Percentiles rank a stretch among this genome's conserved stretches.
Conservation (phyloP, 345 rosid species). For the Syzygium grande region DNA sequence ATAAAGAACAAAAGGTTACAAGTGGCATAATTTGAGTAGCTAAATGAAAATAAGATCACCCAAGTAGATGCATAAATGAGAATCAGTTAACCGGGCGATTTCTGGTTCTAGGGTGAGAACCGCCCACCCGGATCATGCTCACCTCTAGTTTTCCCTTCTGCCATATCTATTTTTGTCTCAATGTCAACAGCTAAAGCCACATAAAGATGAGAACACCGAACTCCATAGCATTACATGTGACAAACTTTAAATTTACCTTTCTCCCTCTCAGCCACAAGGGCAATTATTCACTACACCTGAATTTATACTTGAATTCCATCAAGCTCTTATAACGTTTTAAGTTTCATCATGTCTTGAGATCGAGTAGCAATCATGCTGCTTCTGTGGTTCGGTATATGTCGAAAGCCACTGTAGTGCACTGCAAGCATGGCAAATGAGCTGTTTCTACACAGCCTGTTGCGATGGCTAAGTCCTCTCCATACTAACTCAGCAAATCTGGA, state of each 20-base stretch:
- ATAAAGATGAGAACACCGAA: not conserved
- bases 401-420: not conserved
- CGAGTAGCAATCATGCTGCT: not conserved
- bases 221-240: not conserved
- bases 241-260: not conserved
- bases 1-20: too few relatives aligned
- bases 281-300: not conserved
- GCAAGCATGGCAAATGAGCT: not conserved
- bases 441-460: not conserved
- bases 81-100: too few relatives aligned
- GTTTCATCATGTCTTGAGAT: not conserved
- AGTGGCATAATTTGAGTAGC: too few relatives aligned
- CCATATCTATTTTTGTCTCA: too few relatives aligned
- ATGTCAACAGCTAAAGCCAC: not conserved
- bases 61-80: too few relatives aligned
- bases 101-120: too few relatives aligned
- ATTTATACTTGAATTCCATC: not conserved
- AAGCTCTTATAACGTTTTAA: not conserved
- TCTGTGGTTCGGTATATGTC: not conserved
- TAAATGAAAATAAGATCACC: too few relatives aligned
- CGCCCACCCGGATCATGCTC: too few relatives aligned
- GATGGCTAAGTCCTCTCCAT: not conserved
- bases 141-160: too few relatives aligned
- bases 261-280: not conserved
- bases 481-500: not conserved